Conservation (phyloP, 148 eudicot genomes). For the Chenopodium berlandieri region DNA sequence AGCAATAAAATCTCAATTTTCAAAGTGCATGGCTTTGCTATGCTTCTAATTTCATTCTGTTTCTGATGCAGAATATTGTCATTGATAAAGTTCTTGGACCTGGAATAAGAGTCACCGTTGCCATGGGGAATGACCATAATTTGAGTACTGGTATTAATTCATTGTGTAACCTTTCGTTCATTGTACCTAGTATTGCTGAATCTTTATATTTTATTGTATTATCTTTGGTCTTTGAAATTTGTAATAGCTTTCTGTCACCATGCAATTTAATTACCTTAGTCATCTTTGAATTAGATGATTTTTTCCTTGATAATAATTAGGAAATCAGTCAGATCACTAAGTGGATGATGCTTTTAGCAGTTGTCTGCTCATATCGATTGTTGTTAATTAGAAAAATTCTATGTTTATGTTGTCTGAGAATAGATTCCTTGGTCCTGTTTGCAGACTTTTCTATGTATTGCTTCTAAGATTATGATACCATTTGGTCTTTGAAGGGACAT, state of each 20-base stretch:
- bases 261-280: not conserved
- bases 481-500: conserved; percentile 37
- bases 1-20: not conserved
- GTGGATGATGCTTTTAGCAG: not conserved
- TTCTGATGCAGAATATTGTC: conserved; percentile 67
- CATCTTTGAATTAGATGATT: not conserved
- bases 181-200: not conserved
- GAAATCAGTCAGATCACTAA: not conserved
- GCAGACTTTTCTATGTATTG: conserved; percentile 9
- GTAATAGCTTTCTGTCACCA: not conserved
- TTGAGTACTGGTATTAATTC: conserved; percentile 55
- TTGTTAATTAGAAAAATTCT: not conserved
- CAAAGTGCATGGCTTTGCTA: not conserved
- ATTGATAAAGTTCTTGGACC: conserved; percentile 79
- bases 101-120: conserved; percentile 78
- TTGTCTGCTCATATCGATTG: not conserved
- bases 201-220: not conserved
- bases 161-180: not conserved
- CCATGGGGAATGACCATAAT: conserved; percentile 77
- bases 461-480: conserved; percentile 24
- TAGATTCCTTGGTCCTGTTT: conserved; percentile 1
- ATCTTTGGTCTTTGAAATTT: not conserved
- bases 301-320: not conserved
- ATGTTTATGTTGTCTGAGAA: not conserved
- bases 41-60: conserved; percentile 16